Evolutionary conservation across 352 stramenopile species (phyloP).

Genomic region (Pythium guiyangense): DNA sequence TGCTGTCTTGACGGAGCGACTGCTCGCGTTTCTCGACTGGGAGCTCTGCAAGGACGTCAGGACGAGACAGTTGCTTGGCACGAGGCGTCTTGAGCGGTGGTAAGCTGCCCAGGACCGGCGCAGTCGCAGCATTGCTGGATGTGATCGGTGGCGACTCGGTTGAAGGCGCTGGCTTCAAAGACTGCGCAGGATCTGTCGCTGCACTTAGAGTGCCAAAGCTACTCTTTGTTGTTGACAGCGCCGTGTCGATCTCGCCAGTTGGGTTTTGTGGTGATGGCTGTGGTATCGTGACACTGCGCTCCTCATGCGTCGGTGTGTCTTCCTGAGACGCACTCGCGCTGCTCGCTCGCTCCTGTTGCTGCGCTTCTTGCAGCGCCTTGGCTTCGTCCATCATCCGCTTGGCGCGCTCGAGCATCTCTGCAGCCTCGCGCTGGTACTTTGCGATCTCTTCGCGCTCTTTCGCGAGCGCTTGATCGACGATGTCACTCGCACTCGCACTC

Average conservation of each 20-base stretch:
- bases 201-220: no score
- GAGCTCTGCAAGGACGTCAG: constrained; percentile 11
- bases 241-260: no score
- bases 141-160: neutral
- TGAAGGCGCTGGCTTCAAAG: neutral
- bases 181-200: no score
- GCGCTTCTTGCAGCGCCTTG: constrained; percentile 29
- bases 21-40: constrained; percentile 6
- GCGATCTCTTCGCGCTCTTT: constrained; percentile 66
- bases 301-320: neutral
- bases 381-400: constrained; percentile 80
- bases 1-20: neutral
- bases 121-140: neutral
- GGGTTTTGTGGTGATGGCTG: no score
- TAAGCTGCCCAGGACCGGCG: neutral
- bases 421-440: constrained; percentile 58
- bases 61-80: constrained; percentile 5
- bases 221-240: no score
- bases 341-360: constrained; percentile 9
- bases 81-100: constrained; percentile 12
- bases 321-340: neutral
- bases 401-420: constrained; percentile 60
- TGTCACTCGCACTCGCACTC: neutral
- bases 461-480: constrained; percentile 14
- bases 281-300: no score